Base-by-base conservation (phyloP, 2,329 filamentous ascomycete genomes). In the Nigrograna mackinnonii region DNA sequence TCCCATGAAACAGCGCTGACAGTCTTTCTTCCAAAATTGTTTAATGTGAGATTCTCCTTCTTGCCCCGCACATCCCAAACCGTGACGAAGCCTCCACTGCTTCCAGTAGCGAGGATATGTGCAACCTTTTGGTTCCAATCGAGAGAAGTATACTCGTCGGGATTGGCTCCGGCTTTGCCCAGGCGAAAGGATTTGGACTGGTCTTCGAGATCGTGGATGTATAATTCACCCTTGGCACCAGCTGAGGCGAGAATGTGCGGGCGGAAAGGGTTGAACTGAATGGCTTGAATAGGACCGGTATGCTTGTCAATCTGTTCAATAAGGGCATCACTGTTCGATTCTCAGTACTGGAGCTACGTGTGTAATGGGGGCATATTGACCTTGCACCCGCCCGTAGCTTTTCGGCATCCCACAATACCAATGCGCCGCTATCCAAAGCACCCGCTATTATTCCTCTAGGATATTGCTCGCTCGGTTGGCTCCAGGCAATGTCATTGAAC, bases 51-150 rank as follows among this genome's bases (percentile, higher is more conserved):
- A 42, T 91, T 96, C 57, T 96, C 91, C 74, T 96, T 96, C 81
- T 96, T 97, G 11, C 89, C 91, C 77, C 96, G 96, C 52, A 97
- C 80, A 72, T 99, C 94, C 94, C 94, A 99, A 14, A 99, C 92
- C 2, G 94, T 97, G 24, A 97, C 91, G 62, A 97, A 95, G 4
- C 94, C 94, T 37, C 91, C 91, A 49, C 84, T 87, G 64, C 91
- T 92, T 54, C 94, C 94, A 7, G 92, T 97, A 14, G 92, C 94
- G 55, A 99, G 75, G 66, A 99, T 99, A 66, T 99, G 92, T 12
- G 92, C 84, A 31, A 97, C 92, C 74, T 95, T 97, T 65, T 91
- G 91, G 73, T 99, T 99, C 95, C 95, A 99, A 57, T 96, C 92
- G 47, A 99, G 78, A 54, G 91, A 95, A 62, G 97, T 94, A 52